phyloP scores from a whole-genome alignment of 306 rosid genomes.

The Calophaca sinica region DNA sequence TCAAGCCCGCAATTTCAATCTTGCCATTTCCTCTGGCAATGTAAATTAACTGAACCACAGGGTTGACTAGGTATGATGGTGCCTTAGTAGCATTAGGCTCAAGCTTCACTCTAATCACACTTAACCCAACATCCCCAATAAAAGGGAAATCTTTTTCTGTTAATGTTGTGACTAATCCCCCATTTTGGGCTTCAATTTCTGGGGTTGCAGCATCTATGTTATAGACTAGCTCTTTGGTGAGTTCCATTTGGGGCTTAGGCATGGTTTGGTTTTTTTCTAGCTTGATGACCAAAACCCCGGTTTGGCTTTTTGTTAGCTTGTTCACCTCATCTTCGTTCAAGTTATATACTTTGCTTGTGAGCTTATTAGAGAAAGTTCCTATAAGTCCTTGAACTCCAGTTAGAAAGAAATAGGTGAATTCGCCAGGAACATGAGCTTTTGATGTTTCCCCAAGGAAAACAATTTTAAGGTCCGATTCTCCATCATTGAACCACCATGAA shows the following conservation, averaged over 20 bases:
- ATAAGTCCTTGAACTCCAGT: conserved; percentile 54
- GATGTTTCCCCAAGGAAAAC: conserved; percentile 62
- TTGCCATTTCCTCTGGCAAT: conserved; percentile 59
- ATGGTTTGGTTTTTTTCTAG: conserved; percentile 41
- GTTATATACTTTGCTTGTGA: conserved; percentile 45
- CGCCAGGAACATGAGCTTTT: conserved; percentile 52
- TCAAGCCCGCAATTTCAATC: conserved; percentile 59
- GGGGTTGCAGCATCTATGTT: conserved; percentile 47
- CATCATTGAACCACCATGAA: conserved; percentile 86
- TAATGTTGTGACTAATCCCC: conserved; percentile 47
- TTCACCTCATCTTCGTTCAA: conserved; percentile 45
- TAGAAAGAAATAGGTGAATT: conserved; percentile 58
- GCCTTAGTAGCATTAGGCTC: conserved; percentile 51
- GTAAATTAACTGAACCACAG: conserved; percentile 55
- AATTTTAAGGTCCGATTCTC: conserved; percentile 52
- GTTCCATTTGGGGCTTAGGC: conserved; percentile 50
- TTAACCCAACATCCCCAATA: conserved; percentile 58
- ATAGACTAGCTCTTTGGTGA: conserved; percentile 46
- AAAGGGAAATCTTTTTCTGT: conserved; percentile 53
- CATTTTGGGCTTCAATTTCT: conserved; percentile 27
- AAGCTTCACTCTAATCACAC: conserved; percentile 53
- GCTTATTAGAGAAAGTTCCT: conserved; percentile 57
- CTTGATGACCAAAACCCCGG: conserved; percentile 47
- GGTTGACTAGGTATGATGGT: conserved; percentile 48
- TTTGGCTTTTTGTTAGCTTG: conserved; percentile 59